Evolutionary conservation across 1,139 yeast species (phyloP), one percentile per base, ranked within the genome.

Genomic region (Yamadazyma triangularis): DNA sequence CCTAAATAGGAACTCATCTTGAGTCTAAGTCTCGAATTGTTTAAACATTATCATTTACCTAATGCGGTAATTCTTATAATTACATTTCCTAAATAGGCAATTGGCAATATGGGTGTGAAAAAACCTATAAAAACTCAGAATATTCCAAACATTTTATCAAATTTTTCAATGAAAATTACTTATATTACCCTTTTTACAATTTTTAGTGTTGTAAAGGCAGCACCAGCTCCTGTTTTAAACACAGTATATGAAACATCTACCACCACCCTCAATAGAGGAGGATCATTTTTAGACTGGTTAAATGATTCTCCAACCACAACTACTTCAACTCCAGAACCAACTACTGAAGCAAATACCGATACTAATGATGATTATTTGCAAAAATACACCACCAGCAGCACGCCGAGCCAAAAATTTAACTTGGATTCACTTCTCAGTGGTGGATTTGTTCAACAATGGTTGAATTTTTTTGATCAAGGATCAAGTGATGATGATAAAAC

Each of bases 81-180:
- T 31, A 23, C 31, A 37, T 39, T 46, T 29, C 52, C 53, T 38
- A 36, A 34, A 38, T 38, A 33, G 50, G 49, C 18, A 38, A 39
- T 28, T 15, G 28, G 23, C n/a, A n/a, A n/a, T n/a, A n/a, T n/a
- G n/a, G n/a, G n/a, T n/a, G n/a, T n/a, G n/a, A n/a, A n/a, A n/a
- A n/a, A n/a, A n/a, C n/a, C n/a, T n/a, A n/a, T n/a, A n/a, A n/a
- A n/a, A n/a, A n/a, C n/a, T n/a, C n/a, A n/a, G n/a, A n/a, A n/a
- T n/a, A n/a, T n/a, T n/a, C n/a, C n/a, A n/a, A n/a, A n/a, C n/a
- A n/a, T n/a, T n/a, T n/a, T n/a, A n/a, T n/a, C n/a, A n/a, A n/a
- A n/a, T n/a, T n/a, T n/a, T n/a, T n/a, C n/a, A n/a, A n/a, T n/a
- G n/a, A n/a, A n/a, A n/a, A n/a, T n/a, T n/a, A n/a, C n/a, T n/a